phyloP scores from a whole-genome alignment of 305 asterid species.

The Fraxinus sp. region DNA sequence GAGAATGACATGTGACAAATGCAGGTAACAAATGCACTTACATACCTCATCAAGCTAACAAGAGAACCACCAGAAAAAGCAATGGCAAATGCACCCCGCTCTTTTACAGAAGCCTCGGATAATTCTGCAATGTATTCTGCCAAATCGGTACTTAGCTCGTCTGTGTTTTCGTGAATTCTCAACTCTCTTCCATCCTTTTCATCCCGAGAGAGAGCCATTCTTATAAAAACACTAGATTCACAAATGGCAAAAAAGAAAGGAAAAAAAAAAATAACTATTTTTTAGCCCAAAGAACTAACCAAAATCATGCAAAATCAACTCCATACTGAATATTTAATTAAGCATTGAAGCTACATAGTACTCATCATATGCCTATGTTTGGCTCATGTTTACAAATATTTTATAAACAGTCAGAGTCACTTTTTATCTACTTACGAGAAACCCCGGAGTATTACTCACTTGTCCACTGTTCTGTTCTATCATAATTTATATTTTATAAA shows the following conservation, averaged over 20 bases:
- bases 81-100: slow-evolving; percentile 69
- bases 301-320: background rate
- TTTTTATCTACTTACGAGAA: background rate
- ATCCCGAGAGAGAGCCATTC: slow-evolving; percentile 57
- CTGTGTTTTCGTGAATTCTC: slow-evolving; percentile 61
- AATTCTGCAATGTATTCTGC: slow-evolving; percentile 84
- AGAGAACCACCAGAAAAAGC: slow-evolving; percentile 91
- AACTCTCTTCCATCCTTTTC: slow-evolving; percentile 60
- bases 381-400: background rate
- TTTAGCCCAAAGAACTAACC: slow-evolving; percentile 10
- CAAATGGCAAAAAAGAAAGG: slow-evolving; percentile 10
- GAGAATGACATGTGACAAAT: background rate
- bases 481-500: too few relatives aligned
- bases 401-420: too few relatives aligned
- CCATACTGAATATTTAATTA: background rate
- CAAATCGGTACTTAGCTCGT: slow-evolving; percentile 64
- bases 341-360: background rate
- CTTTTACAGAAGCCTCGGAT: slow-evolving; percentile 78
- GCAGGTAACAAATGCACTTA: slow-evolving; percentile 16
- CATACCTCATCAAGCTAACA: slow-evolving; percentile 65
- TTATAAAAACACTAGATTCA: slow-evolving; percentile 28
- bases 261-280: background rate
- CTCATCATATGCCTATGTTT: background rate
- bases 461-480: background rate
- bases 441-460: background rate